phyloP scores from a whole-genome alignment of 2,329 filamentous ascomycete species.

The Tolypocladium amazonense region DNA sequence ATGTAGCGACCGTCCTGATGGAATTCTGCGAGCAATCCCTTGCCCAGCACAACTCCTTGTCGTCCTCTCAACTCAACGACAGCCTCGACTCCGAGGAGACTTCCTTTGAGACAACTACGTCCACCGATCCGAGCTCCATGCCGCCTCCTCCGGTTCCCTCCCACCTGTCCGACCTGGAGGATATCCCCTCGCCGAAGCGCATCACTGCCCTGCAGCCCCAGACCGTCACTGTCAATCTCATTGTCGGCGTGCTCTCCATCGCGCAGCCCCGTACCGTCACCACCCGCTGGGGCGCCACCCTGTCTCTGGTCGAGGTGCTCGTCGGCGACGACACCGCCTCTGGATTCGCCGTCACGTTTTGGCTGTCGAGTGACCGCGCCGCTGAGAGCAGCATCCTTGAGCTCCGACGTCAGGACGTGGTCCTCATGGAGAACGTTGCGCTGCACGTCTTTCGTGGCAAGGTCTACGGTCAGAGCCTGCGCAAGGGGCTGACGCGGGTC shows the following conservation, averaged over 20 bases:
- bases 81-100: conserved; percentile 13
- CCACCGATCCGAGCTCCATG: conserved; percentile 3
- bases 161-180: conserved; percentile 45
- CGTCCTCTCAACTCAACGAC: conserved; percentile 47
- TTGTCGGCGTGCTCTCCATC: conserved; percentile 70
- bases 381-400: conserved; percentile 21
- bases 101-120: conserved; percentile 9
- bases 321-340: conserved; percentile 79
- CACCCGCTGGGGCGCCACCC: conserved; percentile 50
- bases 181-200: conserved; percentile 57
- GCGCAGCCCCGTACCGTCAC: conserved; percentile 56
- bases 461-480: conserved; percentile 78
- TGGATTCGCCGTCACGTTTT: conserved; percentile 76
- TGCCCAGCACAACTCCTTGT: conserved; percentile 53
- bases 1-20: conserved; percentile 32
- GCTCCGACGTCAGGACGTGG: conserved; percentile 61
- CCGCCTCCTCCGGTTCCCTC: conserved; percentile 15
- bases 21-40: conserved; percentile 75
- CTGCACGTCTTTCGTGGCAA: conserved; percentile 63
- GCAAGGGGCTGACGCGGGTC: conserved; percentile 58
- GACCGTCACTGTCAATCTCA: conserved; percentile 70
- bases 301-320: conserved; percentile 64
- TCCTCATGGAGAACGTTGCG: conserved; percentile 71
- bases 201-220: conserved; percentile 62
- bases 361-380: conserved; percentile 45